phyloP scores from a whole-genome alignment of 352 stramenopile genomes.

The Phytophthora melonis region DNA sequence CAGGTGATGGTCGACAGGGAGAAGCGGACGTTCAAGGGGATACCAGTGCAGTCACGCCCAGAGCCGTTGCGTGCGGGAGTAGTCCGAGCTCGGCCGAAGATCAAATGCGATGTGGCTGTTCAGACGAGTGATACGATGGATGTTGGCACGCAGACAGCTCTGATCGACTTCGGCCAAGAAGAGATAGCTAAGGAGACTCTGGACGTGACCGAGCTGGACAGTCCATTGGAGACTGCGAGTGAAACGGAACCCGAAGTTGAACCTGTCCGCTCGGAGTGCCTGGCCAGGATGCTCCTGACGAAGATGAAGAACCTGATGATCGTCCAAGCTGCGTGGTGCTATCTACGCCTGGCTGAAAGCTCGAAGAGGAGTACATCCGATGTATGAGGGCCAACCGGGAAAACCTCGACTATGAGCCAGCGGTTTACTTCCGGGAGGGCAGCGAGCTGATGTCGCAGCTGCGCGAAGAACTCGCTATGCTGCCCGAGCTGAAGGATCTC shows the following conservation, averaged over 20 bases:
- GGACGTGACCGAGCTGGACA: too few species aligned
- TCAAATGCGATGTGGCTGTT: too few species aligned
- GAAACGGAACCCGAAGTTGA: too few species aligned
- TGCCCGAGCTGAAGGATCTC: constrained; percentile 4
- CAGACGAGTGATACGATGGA: too few species aligned
- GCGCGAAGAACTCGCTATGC: not conserved
- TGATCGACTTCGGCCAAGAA: too few species aligned
- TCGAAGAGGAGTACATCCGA: not conserved
- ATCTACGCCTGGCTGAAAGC: not conserved
- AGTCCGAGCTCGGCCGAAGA: too few species aligned
- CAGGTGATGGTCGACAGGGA: too few species aligned
- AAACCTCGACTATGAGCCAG: constrained; percentile 1
- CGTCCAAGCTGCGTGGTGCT: not conserved
- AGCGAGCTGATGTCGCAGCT: constrained; percentile 6
- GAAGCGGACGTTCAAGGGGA: not conserved
- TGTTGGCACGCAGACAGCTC: too few species aligned
- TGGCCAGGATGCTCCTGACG: not conserved
- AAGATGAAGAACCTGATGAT: not conserved
- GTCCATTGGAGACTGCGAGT: too few species aligned
- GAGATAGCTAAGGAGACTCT: too few species aligned
- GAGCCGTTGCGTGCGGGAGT: too few species aligned
- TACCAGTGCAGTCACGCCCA: too few species aligned
- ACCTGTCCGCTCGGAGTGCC: not conserved
- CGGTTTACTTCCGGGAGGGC: constrained; percentile 5
- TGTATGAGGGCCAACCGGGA: not conserved